Base-by-base conservation (phyloP, 2,329 filamentous ascomycete species). In the Elsinoe fawcettii region DNA sequence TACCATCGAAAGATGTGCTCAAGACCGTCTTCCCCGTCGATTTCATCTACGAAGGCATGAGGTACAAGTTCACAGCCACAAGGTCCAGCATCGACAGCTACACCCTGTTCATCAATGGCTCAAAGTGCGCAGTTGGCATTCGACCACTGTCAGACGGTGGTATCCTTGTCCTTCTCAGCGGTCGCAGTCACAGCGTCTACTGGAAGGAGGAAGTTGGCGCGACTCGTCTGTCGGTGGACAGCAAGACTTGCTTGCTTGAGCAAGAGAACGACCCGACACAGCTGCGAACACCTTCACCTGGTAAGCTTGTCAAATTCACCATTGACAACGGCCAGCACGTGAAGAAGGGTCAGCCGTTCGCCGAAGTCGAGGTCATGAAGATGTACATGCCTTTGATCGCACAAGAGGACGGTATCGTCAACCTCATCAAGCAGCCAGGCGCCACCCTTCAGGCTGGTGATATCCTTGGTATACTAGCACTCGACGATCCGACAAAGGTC, bases 371-470 rank as follows among this genome's bases (percentile, higher is more conserved):
- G 75, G 93, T 99, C 74, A 99, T 99, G 93, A 99, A 99, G 82
- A 99, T 99, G 93, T 97, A 97, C 81, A 99, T 99, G 93, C 93
- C 93, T 67, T 80, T 99, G 57, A 82, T 99, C 60, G 88, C 93
- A 2, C 87, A 91, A 70, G 93, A 99, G 73, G 93, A 96, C 66
- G 93, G 93, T 78, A 82, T 95, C 56, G 92, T 99, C 58, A 93
- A 96, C 77, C 83, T 99, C 67, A 96, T 99, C 80, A 99, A 99
- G 83, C 93, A 97, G 76, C 93, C 93, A 61, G 93, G 93, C 71
- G 88, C 93, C n/a, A 95, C 90, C 16, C 87, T 99, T 49, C 91
- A 97, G 73, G 93, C 93, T 69, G 93, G 93, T 73, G 93, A 99
- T 70, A 97, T 99, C 60, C 83, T 99, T n/a, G 93, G 91, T 76